Evolutionary conservation across 2,329 filamentous ascomycete species (phyloP).

Genomic region (Onygenales sp.): DNA sequence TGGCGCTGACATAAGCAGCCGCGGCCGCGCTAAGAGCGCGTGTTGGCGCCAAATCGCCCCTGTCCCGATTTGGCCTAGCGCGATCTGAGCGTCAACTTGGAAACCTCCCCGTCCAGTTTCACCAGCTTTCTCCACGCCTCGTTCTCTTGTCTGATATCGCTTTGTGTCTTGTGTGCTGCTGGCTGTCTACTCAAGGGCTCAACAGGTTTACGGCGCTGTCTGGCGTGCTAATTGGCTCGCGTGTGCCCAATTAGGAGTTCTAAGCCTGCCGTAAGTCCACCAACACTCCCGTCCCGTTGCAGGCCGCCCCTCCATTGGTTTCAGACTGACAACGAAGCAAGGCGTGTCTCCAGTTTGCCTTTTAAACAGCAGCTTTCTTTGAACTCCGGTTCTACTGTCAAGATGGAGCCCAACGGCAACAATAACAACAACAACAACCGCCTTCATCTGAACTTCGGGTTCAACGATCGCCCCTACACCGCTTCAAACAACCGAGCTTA

Average conservation of each 20-base stretch:
- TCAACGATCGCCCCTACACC: constrained; percentile 56
- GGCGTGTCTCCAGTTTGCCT: constrained; percentile 5
- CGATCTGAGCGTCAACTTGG: not conserved
- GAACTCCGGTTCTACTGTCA: constrained; percentile 40
- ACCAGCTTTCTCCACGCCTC: too few species aligned
- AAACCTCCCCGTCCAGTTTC: too few species aligned
- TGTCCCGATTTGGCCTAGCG: not conserved
- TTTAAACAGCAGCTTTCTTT: constrained; percentile 14
- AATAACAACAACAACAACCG: constrained; percentile 54
- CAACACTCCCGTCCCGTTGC: not conserved
- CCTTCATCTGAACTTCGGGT: constrained; percentile 40
- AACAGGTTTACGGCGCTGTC: not conserved
- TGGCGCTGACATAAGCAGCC: not conserved
- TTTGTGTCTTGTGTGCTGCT: not conserved
- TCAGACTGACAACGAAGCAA: not conserved
- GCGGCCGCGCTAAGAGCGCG: not conserved
- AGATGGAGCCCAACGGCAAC: constrained; percentile 49
- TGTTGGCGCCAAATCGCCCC: not conserved
- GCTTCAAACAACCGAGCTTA: constrained; percentile 58
- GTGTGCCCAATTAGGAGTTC: not conserved
- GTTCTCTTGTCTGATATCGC: not conserved
- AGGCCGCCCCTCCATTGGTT: not conserved
- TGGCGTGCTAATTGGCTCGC: not conserved
- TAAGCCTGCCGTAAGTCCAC: not conserved
- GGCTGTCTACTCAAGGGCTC: not conserved